phyloP scores from a whole-genome alignment of 371 early-diverging fungal species.

The Mortierella sp. region DNA sequence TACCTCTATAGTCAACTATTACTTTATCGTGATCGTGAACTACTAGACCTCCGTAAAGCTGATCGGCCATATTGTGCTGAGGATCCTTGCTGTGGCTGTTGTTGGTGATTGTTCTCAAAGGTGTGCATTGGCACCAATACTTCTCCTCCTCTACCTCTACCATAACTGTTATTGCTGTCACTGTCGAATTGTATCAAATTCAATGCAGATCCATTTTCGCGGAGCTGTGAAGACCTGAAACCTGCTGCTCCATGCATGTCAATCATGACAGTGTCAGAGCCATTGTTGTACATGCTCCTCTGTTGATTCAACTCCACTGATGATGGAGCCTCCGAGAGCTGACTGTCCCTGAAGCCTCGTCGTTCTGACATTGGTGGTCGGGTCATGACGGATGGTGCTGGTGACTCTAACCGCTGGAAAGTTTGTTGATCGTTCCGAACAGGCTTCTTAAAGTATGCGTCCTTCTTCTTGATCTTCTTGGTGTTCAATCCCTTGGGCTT shows the following conservation, averaged over 20 bases:
- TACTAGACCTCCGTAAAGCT: too few species aligned
- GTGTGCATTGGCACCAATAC: not conserved
- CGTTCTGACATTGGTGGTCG: not conserved
- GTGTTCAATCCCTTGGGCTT: constrained; percentile 17
- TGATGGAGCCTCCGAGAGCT: not conserved
- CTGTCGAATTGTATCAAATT: not conserved
- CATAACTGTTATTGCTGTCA: constrained; percentile 5
- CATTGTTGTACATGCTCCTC: not conserved
- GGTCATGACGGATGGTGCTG: constrained; percentile 12
- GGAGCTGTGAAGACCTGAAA: not conserved
- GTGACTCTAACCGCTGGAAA: constrained; percentile 42
- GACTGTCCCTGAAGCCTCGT: not conserved
- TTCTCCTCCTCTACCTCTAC: not conserved
- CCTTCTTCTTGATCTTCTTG: constrained; percentile 54
- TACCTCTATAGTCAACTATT: too few species aligned
- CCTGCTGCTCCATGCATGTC: constrained; percentile 8
- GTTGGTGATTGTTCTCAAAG: not conserved
- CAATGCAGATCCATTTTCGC: not conserved
- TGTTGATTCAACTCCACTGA: constrained; percentile 12
- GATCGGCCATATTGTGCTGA: too few species aligned
- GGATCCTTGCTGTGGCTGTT: not conserved
- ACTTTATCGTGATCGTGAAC: too few species aligned
- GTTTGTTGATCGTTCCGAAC: constrained; percentile 11
- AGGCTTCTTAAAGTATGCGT: constrained; percentile 51
- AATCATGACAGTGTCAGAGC: constrained; percentile 21